These are phyloP conservation scores for Corrigiola litoralis DNA, from an alignment of 179 eudicot genomes.

Conservation along the genomic window DNA sequence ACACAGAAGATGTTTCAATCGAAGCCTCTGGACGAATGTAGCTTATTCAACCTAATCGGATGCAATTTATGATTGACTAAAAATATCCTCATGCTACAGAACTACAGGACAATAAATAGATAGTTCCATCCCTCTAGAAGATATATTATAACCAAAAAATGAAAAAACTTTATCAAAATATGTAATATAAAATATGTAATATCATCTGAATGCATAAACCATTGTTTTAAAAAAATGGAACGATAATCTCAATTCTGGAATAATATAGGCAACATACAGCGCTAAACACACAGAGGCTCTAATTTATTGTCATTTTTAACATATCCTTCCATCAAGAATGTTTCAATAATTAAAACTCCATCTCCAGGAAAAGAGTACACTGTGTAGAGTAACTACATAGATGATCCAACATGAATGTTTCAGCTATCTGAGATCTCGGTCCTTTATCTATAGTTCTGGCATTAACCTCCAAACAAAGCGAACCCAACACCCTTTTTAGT, in stretches of 20 bases:
- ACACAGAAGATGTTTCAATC: neutral
- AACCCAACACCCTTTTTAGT: too few relatives aligned
- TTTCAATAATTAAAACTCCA: too few relatives aligned
- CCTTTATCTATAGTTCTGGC: too few relatives aligned
- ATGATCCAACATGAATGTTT: too few relatives aligned
- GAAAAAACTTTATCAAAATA: neutral
- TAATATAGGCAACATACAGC: constrained; percentile 40
- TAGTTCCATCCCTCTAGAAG: constrained; percentile 6
- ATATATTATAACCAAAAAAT: neutral
- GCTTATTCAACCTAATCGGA: too few relatives aligned
- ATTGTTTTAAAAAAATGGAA: neutral
- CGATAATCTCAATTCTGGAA: constrained; percentile 33
- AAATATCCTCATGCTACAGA: too few relatives aligned
- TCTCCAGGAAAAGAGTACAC: too few relatives aligned
- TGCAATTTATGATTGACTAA: neutral
- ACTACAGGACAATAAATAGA: too few relatives aligned
- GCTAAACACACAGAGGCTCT: constrained; percentile 39
- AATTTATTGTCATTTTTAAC: constrained; percentile 33
- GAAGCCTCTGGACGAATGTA: neutral
- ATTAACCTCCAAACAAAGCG: too few relatives aligned
- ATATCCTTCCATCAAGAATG: too few relatives aligned
- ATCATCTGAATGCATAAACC: constrained; percentile 39
- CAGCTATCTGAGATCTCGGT: too few relatives aligned
- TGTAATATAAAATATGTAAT: neutral
- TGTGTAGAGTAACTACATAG: too few relatives aligned